Percentiles rank a stretch among this genome's conserved stretches.
Conservation (phyloP, 805 yeast genomes). For the Metschnikowia kofuensis region DNA sequence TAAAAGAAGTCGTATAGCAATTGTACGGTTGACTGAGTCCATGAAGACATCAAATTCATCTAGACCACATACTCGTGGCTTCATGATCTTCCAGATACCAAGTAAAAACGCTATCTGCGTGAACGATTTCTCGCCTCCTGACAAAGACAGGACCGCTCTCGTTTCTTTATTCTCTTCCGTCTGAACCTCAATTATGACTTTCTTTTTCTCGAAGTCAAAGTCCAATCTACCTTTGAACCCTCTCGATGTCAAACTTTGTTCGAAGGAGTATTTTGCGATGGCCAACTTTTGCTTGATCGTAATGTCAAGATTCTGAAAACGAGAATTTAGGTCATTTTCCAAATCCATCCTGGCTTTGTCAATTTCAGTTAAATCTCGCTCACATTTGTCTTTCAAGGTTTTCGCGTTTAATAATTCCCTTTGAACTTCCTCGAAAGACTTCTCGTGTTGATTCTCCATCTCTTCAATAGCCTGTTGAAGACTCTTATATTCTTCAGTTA, state of each 20-base stretch:
- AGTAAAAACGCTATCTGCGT: slow-evolving; percentile 84
- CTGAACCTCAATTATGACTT: slow-evolving; percentile 57
- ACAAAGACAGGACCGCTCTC: slow-evolving; percentile 75
- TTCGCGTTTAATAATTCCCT: slow-evolving; percentile 45
- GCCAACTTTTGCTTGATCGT: slow-evolving; percentile 29
- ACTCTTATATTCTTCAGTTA: slow-evolving; percentile 46
- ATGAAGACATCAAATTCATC: slow-evolving; percentile 97
- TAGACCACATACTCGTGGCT: slow-evolving; percentile 79
- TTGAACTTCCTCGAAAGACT: slow-evolving; percentile 54
- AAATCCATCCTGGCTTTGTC: slow-evolving; percentile 24
- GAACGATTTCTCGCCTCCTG: slow-evolving; percentile 97
- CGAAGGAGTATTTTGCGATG: slow-evolving; percentile 45
- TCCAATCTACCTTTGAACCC: slow-evolving; percentile 71
- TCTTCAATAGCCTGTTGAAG: slow-evolving; percentile 46
- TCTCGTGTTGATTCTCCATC: slow-evolving; percentile 54
- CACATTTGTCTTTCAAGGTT: slow-evolving; percentile 41
- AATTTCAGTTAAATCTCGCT: slow-evolving; percentile 36
- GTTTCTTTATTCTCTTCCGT: slow-evolving; percentile 56
- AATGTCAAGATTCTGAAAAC: slow-evolving; percentile 33
- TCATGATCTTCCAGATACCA: slow-evolving; percentile 93
- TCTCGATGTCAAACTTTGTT: slow-evolving; percentile 57
- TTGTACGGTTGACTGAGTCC: slow-evolving; percentile 88
- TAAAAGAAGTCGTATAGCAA: slow-evolving; percentile 72
- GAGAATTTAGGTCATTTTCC: slow-evolving; percentile 27
- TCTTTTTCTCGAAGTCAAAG: slow-evolving; percentile 53